These are phyloP conservation scores for Melaleuca alternifolia DNA, from an alignment of 345 rosid genomes.

Conservation along the genomic window DNA sequence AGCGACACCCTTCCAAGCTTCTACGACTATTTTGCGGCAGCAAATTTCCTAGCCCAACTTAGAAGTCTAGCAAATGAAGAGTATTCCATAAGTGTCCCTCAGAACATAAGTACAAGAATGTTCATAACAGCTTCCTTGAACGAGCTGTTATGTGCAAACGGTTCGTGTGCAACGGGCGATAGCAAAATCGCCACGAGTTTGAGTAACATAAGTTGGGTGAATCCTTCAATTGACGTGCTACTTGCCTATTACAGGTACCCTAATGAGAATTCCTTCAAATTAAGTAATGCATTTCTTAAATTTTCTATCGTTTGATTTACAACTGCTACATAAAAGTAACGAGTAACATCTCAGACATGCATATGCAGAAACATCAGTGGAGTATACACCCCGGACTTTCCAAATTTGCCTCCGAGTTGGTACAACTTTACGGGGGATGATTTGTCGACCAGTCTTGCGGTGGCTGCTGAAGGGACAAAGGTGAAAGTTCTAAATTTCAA, in stretches of 20 bases:
- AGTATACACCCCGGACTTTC: neutral
- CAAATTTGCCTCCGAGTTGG: neutral
- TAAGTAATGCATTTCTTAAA: neutral
- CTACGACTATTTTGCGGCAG: neutral
- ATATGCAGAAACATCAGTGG: conserved; percentile 2
- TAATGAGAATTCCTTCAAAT: neutral
- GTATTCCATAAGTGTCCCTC: conserved; percentile 3
- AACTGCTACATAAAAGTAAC: neutral
- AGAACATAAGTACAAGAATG: conserved; percentile 9
- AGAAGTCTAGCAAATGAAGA: conserved; percentile 8
- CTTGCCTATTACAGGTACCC: conserved; percentile 13
- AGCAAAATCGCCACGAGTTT: conserved; percentile 4
- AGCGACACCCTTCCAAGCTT: neutral
- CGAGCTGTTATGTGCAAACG: neutral
- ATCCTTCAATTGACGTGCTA: conserved; percentile 2
- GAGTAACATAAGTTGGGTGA: conserved; percentile 7
- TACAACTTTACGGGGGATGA: neutral
- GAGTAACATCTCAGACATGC: neutral
- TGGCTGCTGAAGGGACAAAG: conserved; percentile 4
- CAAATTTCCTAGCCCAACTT: neutral
- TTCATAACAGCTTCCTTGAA: conserved; percentile 1
- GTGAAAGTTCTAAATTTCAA: conserved; percentile 7
- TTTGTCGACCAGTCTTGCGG: neutral
- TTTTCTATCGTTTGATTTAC: neutral
- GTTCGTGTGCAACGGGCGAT: neutral